These are phyloP conservation scores for Ustilago trichophora DNA, from an alignment of 1,284 basidiomycete species.

Conservation along the genomic window DNA sequence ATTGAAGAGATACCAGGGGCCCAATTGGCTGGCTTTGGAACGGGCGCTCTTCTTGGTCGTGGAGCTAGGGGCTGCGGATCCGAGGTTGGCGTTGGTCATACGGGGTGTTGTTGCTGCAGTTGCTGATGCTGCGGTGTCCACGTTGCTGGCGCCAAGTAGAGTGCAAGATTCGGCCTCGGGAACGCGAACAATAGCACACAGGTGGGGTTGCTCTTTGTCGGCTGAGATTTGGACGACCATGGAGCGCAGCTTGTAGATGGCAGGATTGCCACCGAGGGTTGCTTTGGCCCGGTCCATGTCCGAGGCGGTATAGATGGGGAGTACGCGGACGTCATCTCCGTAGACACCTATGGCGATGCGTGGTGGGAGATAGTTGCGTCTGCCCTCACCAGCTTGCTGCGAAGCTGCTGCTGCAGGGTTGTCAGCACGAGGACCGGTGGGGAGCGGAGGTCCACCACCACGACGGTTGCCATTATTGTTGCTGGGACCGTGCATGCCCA, in stretches of 20 bases:
- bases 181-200: conserved; percentile 89
- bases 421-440: conserved; percentile 19
- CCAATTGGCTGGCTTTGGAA: conserved; percentile 21
- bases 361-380: conserved; percentile 69
- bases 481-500: conserved; percentile 14
- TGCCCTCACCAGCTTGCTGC: conserved; percentile 6
- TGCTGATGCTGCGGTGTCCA: conserved; percentile 38
- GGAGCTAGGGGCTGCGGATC: not conserved
- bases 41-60: conserved; percentile 31
- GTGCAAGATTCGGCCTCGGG: conserved; percentile 69
- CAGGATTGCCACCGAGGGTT: conserved; percentile 20
- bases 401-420: not conserved
- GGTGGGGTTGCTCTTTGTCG: conserved; percentile 80
- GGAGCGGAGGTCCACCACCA: conserved; percentile 6
- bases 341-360: conserved; percentile 46
- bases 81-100: conserved; percentile 2
- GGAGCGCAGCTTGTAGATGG: conserved; percentile 71
- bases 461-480: conserved; percentile 61
- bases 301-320: conserved; percentile 28
- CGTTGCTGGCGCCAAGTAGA: conserved; percentile 50
- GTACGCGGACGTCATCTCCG: conserved; percentile 46
- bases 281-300: conserved; percentile 29
- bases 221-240: conserved; percentile 84
- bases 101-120: conserved; percentile 9
- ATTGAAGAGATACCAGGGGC: conserved; percentile 90